Base-by-base conservation (phyloP, 176 grass and related monocot genomes). In the Calamus simplicifolius region DNA sequence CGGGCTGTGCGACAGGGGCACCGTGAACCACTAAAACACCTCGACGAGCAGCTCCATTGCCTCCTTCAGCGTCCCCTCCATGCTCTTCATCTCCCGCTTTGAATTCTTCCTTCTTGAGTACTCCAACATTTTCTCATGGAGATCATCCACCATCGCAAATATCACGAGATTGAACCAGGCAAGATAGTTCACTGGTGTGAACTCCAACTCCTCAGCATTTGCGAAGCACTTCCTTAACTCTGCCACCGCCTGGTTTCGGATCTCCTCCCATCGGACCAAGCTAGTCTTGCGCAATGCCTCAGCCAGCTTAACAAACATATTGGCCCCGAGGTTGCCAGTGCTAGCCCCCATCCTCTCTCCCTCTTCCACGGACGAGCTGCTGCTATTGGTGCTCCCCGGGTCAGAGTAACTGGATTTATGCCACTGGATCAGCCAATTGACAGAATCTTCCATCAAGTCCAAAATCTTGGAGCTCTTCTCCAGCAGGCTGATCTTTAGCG, bases 81-180 rank as follows among this genome's bases (percentile, higher is more conserved):
- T 90, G 83, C 85, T 89, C 63, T 75, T 21, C 51, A 82, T 90
- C 80, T 95, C 91, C 54, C 71, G 67, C 73, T 95, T 82, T n/a
- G 77, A 81, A 5, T 85, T 85, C 17, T 81, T 77, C 6, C 86
- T 68, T 43, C 75, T 54, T 43, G 86, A 90, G 79, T 96, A 97
- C 78, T 97, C 92, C n/a, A 90, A 51, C 70, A 80, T 91, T 79
- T 97, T 97, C 80, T 85, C 86, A 25, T 85, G 84, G 66, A 97
- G 81, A 48, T 97, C 86, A 29, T 97, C 92, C 19, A 85, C 87
- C 92, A 88, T 88, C 18, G 87, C 83, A 66, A 91, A 90, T 68
- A 88, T 84, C 3, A 90, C 76, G 25, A 88, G 82, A 77, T 97
- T 97, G 78, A 97, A 91, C 75, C 83, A 91, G 0, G 77, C 61